phyloP scores from a whole-genome alignment of 2,329 filamentous ascomycete species.

The Raffaelea deltoideospora region DNA sequence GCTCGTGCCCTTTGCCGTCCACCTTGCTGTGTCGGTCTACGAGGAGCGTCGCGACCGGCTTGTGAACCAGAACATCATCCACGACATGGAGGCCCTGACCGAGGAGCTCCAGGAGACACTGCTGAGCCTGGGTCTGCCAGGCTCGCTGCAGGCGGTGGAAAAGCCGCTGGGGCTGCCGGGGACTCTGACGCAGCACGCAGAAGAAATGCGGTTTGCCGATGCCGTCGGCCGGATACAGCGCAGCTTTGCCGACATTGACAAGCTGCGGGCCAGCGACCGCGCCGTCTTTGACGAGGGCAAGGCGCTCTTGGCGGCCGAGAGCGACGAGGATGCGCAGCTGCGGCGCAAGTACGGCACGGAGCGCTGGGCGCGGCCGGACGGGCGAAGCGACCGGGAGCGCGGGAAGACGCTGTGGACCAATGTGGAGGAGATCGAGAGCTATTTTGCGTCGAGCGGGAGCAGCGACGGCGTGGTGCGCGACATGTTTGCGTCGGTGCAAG shows the following conservation, averaged over 20 bases:
- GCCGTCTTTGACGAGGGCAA: slow-evolving; percentile 72
- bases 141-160: slow-evolving; percentile 84
- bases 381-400: slow-evolving; percentile 50
- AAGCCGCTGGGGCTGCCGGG: slow-evolving; percentile 85
- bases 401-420: slow-evolving; percentile 58
- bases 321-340: slow-evolving; percentile 65
- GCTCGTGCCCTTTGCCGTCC: slow-evolving; percentile 88
- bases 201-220: slow-evolving; percentile 85
- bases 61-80: slow-evolving; percentile 75
- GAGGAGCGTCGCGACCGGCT: slow-evolving; percentile 81
- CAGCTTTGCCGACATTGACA: slow-evolving; percentile 78
- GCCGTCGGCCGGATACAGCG: slow-evolving; percentile 62
- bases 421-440: slow-evolving; percentile 70
- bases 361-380: slow-evolving; percentile 60
- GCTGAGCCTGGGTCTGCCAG: slow-evolving; percentile 73
- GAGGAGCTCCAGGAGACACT: slow-evolving; percentile 65
- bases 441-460: slow-evolving; percentile 51
- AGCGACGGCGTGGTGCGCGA: slow-evolving; percentile 51
- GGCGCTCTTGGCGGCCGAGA: slow-evolving; percentile 62
- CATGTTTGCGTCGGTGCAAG: slow-evolving; percentile 65
- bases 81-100: slow-evolving; percentile 69
- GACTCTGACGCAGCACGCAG: slow-evolving; percentile 72
- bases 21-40: slow-evolving; percentile 90
- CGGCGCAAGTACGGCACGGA: slow-evolving; percentile 73
- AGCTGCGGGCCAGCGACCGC: slow-evolving; percentile 67